Evolutionary conservation across 2,329 filamentous ascomycete genomes (phyloP).

Genomic region (Pestalotiopsis sp.): DNA sequence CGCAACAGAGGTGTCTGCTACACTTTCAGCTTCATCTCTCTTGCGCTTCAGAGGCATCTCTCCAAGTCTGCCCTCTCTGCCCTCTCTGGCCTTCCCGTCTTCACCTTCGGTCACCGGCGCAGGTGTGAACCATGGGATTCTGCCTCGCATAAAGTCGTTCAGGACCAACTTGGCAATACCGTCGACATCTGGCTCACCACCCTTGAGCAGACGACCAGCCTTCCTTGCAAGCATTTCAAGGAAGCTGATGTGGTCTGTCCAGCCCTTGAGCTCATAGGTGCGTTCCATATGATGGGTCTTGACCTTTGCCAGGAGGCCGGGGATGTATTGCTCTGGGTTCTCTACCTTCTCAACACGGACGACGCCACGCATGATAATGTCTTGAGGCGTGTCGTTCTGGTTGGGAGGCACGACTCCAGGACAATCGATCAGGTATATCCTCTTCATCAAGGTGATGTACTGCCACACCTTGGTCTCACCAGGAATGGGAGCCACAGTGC

Average conservation of each 20-base stretch:
- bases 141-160: conserved; percentile 94
- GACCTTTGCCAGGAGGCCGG: conserved; percentile 76
- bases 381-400: conserved; percentile 78
- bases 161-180: conserved; percentile 96
- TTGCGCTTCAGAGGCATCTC: conserved; percentile 87
- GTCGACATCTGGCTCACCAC: conserved; percentile 93
- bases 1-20: conserved; percentile 37
- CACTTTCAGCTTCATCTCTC: conserved; percentile 53
- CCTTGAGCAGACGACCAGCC: conserved; percentile 81
- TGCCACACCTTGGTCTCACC: conserved; percentile 99
- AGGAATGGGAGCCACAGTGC: conserved; percentile 90
- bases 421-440: conserved; percentile 92
- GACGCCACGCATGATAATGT: conserved; percentile 87
- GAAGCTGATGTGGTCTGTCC: conserved; percentile 77
- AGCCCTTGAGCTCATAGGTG: conserved; percentile 87
- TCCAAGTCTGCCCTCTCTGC: conserved; percentile 76
- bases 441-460: conserved; percentile 73
- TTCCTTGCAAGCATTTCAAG: conserved; percentile 87
- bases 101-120: conserved; percentile 64
- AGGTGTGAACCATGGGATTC: conserved; percentile 94
- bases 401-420: conserved; percentile 95
- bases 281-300: conserved; percentile 88
- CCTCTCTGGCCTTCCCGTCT: conserved; percentile 60
- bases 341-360: conserved; percentile 96
- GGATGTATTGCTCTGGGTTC: conserved; percentile 94